These are phyloP conservation scores for Wickerhamomyces hampshirensis DNA, from an alignment of 805 yeast species.

Conservation along the genomic window DNA sequence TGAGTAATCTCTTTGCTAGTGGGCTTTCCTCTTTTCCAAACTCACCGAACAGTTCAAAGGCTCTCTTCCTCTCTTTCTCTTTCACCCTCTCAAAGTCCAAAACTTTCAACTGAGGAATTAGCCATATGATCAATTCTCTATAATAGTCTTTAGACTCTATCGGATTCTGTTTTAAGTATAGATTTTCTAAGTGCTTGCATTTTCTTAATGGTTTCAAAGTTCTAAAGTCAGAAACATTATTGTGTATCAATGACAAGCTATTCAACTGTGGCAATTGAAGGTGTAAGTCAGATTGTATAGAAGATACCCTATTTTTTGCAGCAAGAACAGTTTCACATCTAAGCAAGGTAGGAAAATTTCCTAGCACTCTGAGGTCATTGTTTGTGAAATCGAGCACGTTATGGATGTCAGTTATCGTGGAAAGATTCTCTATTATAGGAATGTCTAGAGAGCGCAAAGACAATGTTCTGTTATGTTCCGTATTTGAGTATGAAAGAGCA, in stretches of 20 bases:
- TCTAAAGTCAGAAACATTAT: slow-evolving; percentile 41
- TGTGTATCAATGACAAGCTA: slow-evolving; percentile 47
- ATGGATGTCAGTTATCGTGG: slow-evolving; percentile 33
- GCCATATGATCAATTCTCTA: slow-evolving; percentile 53
- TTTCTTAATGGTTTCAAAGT: slow-evolving; percentile 36
- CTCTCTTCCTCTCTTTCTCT: slow-evolving; percentile 44
- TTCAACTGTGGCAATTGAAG: slow-evolving; percentile 41
- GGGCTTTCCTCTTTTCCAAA: slow-evolving; percentile 7
- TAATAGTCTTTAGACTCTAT: slow-evolving; percentile 47
- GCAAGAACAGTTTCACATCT: slow-evolving; percentile 50
- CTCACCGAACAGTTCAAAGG: slow-evolving; percentile 39
- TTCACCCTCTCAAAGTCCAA: slow-evolving; percentile 67
- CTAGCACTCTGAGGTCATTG: slow-evolving; percentile 59
- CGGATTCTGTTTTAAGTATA: slow-evolving; percentile 58
- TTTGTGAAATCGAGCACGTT: slow-evolving; percentile 70
- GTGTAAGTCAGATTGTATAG: slow-evolving; percentile 32
- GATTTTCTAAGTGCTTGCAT: slow-evolving; percentile 38
- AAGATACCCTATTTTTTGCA: slow-evolving; percentile 56
- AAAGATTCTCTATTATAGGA: slow-evolving; percentile 40
- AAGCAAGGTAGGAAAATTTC: slow-evolving; percentile 38
- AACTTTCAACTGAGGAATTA: slow-evolving; percentile 56
- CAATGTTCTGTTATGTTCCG: slow-evolving; percentile 39
- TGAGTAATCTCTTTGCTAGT: slow-evolving; percentile 3
- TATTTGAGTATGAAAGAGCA: slow-evolving; percentile 44
- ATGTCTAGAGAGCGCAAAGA: slow-evolving; percentile 36